Conservation (phyloP, 106 monocot species). For the Xerophyta viscosa region DNA sequence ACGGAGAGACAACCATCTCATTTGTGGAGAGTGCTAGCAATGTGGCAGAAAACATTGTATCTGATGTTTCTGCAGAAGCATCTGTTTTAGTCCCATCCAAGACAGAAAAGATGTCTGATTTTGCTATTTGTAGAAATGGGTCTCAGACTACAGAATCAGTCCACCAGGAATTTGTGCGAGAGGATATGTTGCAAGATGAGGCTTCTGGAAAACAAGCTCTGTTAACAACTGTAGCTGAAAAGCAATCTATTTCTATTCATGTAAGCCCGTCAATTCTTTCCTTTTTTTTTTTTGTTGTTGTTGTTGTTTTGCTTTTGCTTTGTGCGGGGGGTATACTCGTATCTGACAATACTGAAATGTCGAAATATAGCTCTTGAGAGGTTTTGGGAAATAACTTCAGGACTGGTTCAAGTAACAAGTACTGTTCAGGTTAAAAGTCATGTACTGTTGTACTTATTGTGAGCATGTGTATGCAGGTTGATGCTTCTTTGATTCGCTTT, state of each 20-base stretch:
- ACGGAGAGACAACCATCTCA: slow-evolving; percentile 4
- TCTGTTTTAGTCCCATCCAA: slow-evolving; percentile 1
- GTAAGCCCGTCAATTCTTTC: background rate
- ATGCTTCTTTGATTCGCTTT: slow-evolving; percentile 55
- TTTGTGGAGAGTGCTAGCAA: background rate
- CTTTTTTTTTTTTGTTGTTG: no score
- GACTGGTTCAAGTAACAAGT: background rate
- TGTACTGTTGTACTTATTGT: background rate
- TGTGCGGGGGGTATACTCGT: background rate
- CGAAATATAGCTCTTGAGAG: background rate
- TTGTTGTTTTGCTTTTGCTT: no score
- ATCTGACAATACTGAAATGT: background rate
- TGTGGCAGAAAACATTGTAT: background rate
- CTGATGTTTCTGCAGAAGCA: no score
- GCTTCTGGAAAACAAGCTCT: slow-evolving; percentile 3
- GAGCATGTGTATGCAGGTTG: slow-evolving; percentile 73
- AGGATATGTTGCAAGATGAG: background rate
- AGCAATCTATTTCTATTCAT: slow-evolving; percentile 22
- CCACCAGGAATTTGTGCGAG: slow-evolving; percentile 3
- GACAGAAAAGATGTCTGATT: background rate
- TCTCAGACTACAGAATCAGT: background rate
- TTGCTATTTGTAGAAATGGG: background rate
- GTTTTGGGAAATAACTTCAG: background rate
- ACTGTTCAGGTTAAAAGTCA: background rate
- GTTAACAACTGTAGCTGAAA: slow-evolving; percentile 6